Percentiles rank a stretch among this genome's conserved stretches.
These are phyloP conservation scores for Leccinum rimulosum DNA, from an alignment of 768 basidiomycete genomes.

Conservation along the genomic window DNA sequence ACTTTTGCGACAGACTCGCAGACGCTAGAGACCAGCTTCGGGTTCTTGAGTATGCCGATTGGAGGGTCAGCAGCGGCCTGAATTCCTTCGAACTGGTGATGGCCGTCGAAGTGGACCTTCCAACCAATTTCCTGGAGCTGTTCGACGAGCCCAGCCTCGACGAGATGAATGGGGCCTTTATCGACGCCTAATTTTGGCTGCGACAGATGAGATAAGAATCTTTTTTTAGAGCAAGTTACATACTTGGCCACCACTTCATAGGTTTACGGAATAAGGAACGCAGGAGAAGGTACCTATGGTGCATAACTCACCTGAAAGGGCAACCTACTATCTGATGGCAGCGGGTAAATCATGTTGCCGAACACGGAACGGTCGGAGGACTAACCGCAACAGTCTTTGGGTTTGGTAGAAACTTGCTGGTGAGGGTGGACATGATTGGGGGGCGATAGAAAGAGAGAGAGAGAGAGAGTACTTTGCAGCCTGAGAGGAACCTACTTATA, in stretches of 20 bases:
- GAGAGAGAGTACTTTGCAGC: not conserved
- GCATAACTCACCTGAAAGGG: slow-evolving; percentile 80
- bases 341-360: slow-evolving; percentile 8
- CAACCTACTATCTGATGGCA: slow-evolving; percentile 79
- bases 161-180: slow-evolving; percentile 83
- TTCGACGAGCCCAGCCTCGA: slow-evolving; percentile 78
- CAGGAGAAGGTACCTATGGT: not conserved
- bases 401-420: slow-evolving; percentile 38
- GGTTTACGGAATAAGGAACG: slow-evolving; percentile 13
- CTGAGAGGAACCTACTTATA: slow-evolving; percentile 1
- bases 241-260: slow-evolving; percentile 33
- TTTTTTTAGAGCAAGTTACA: slow-evolving; percentile 4
- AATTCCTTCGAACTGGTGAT: slow-evolving; percentile 84
- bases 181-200: slow-evolving; percentile 82
- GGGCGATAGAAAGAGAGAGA: not conserved
- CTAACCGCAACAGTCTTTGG: slow-evolving; percentile 81
- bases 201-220: slow-evolving; percentile 11
- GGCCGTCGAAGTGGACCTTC: slow-evolving; percentile 87
- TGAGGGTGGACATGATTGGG: slow-evolving; percentile 20
- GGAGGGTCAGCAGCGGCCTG: slow-evolving; percentile 53
- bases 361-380: slow-evolving; percentile 15
- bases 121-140: slow-evolving; percentile 82
- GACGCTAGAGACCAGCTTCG: slow-evolving; percentile 81
- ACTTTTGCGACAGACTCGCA: slow-evolving; percentile 72
- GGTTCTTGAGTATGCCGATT: slow-evolving; percentile 89